A percentile compares a stretch with the other conserved stretches of the same genome.
Evolutionary conservation across 2,329 filamentous ascomycete genomes (phyloP).

Genomic region (Penicillium sp.): DNA sequence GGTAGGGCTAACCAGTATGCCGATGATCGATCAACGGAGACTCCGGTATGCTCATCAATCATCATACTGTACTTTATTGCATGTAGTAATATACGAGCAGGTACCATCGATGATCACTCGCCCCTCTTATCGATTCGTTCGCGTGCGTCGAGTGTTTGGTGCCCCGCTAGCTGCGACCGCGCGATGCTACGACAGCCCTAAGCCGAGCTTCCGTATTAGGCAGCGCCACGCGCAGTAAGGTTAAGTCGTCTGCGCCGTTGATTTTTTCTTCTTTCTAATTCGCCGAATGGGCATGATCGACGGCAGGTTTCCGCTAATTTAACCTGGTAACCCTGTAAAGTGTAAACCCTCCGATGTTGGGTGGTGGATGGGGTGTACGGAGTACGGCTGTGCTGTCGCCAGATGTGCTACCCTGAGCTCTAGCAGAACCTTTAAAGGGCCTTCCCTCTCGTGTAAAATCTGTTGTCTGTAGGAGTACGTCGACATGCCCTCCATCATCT

Average conservation of each 20-base stretch:
- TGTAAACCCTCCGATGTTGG: neutral
- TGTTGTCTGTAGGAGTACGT: too few species aligned
- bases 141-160: neutral
- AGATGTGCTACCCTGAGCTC: too few species aligned
- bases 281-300: neutral
- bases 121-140: neutral
- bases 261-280: too few species aligned
- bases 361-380: too few species aligned
- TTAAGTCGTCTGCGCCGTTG: neutral
- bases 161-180: slow-evolving; percentile 1
- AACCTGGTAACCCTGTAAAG: too few species aligned
- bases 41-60: too few species aligned
- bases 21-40: too few species aligned
- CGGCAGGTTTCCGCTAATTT: neutral
- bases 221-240: neutral
- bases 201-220: neutral
- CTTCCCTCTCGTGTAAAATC: neutral
- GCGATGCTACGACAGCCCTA: neutral
- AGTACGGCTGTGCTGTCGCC: too few species aligned
- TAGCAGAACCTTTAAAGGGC: neutral
- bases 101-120: too few species aligned
- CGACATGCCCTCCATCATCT: slow-evolving; percentile 10
- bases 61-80: too few species aligned
- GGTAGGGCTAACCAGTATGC: too few species aligned
- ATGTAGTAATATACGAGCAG: too few species aligned